Evolutionary conservation across 176 grass and related monocot species (phyloP), one percentile per base, ranked within the genome.

Genomic region (Aegilops umbellulata): DNA sequence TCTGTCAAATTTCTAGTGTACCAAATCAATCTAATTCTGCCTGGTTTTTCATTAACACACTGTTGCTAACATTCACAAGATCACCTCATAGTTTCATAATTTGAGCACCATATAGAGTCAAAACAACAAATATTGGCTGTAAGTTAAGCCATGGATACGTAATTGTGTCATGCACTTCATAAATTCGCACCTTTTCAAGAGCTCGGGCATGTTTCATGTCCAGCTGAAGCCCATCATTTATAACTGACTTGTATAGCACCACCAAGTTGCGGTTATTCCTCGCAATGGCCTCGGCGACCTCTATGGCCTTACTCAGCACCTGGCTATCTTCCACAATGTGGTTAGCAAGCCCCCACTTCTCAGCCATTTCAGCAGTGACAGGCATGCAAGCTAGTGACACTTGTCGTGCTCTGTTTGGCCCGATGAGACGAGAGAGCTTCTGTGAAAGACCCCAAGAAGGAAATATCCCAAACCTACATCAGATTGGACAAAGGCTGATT

Each of bases 361-460:
- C 95, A 0, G 86, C 95, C 91, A 89, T 92, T 80, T 94, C 88
- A 69, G 91, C 91, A 35, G 93, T 90, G 47, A 98, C 20, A 11
- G 91, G 81, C 90, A 92, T 92, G 65, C 91, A 90, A 25, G 86
- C 82, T 77, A 95, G 88, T 15, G 95, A 98, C 76, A 89, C 93
- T 86, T 98, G 86, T 32, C 93, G 91, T 79, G 95, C 93, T 68
- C 95, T 93, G 27, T 87, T 98, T 5, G 90, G 88, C 16, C 95
- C 95, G 78, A 98, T 95, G 19, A 94, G 66, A 10, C 95, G 93
- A 46, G 95, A 94, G 23, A 98, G 93, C 62, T 98, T 95, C 80
- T 98, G 95, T 0, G 95, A 98, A 67, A 98, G 91, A 58, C 95
- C 91, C 95, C 95, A 98, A 1, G 95, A 98, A 76, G 95, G 95